phyloP scores from a whole-genome alignment of 2,329 filamentous ascomycete species.

The Emericellopsis atlantica region DNA sequence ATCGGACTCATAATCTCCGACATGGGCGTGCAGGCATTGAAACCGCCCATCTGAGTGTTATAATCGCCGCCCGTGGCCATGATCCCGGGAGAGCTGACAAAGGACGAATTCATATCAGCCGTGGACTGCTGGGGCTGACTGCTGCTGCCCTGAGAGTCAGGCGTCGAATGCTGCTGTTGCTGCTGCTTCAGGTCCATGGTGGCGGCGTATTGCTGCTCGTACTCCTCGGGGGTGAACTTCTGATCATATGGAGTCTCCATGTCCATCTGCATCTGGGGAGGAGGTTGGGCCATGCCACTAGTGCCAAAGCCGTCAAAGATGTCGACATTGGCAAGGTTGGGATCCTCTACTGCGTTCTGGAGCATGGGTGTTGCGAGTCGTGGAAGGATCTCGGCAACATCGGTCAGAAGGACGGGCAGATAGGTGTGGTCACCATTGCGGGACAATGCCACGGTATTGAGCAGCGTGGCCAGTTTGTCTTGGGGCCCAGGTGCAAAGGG shows the following conservation, averaged over 20 bases:
- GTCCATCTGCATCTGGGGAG: slow-evolving; percentile 25
- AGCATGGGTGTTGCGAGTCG: slow-evolving; percentile 47
- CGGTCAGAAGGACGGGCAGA: slow-evolving; percentile 62
- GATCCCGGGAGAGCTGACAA: slow-evolving; percentile 37
- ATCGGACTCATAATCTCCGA: slow-evolving; percentile 40
- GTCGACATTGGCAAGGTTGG: slow-evolving; percentile 39
- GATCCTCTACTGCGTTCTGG: slow-evolving; percentile 42
- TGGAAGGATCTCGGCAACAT: slow-evolving; percentile 61
- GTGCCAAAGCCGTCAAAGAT: slow-evolving; percentile 56
- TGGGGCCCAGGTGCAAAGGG: slow-evolving; percentile 56
- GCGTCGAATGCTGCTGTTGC: slow-evolving; percentile 10
- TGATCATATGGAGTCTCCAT: slow-evolving; percentile 33
- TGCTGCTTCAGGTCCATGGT: slow-evolving; percentile 19
- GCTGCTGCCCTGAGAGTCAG: slow-evolving; percentile 17
- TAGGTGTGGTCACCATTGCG: slow-evolving; percentile 69
- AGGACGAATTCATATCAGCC: slow-evolving; percentile 32
- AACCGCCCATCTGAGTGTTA: slow-evolving; percentile 28
- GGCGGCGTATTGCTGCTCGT: slow-evolving; percentile 23
- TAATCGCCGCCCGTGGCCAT: slow-evolving; percentile 42
- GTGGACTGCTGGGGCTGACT: slow-evolving; percentile 9
- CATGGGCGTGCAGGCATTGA: slow-evolving; percentile 26
- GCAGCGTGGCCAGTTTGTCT: slow-evolving; percentile 59
- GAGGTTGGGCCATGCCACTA: slow-evolving; percentile 44
- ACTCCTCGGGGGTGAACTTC: slow-evolving; percentile 30
- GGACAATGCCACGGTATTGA: slow-evolving; percentile 54